Conservation (phyloP, 2,329 filamentous ascomycete genomes). For the Emergomyces orientalis region DNA sequence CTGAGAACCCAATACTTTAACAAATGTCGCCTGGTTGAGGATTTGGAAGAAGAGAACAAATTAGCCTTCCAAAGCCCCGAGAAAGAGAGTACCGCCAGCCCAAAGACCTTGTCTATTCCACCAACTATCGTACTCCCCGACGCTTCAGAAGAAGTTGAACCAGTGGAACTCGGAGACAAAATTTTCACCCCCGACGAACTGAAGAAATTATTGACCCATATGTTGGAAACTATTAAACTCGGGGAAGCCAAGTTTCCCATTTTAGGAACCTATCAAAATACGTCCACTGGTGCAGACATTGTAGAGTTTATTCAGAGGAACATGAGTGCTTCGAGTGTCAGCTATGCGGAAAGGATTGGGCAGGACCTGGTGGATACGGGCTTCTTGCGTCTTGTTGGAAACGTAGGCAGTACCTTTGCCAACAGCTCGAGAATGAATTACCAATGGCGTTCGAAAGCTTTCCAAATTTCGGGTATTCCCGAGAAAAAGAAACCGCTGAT, state of each 20-base stretch:
- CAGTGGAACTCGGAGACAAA: constrained; percentile 84
- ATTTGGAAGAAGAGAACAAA: constrained; percentile 97
- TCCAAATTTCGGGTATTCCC: constrained; percentile 75
- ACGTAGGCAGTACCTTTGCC: constrained; percentile 88
- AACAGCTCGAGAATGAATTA: constrained; percentile 98
- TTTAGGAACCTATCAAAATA: constrained; percentile 87
- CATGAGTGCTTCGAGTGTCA: constrained; percentile 73
- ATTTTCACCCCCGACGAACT: constrained; percentile 75
- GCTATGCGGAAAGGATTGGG: constrained; percentile 87
- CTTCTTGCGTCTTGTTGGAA: constrained; percentile 82
- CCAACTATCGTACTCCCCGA: constrained; percentile 77
- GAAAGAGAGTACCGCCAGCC: constrained; percentile 50
- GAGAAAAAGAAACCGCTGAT: constrained; percentile 71
- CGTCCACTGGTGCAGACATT: constrained; percentile 82
- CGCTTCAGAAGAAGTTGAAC: constrained; percentile 61
- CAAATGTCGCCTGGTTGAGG: constrained; percentile 92
- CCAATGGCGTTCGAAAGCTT: constrained; percentile 90
- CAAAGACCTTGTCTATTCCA: constrained; percentile 45
- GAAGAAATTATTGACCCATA: constrained; percentile 80
- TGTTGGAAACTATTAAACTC: constrained; percentile 76
- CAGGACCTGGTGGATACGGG: constrained; percentile 83
- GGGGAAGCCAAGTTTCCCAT: constrained; percentile 93
- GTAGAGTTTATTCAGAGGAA: constrained; percentile 89
- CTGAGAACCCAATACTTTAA: constrained; percentile 96
- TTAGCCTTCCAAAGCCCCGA: constrained; percentile 85